Base-by-base conservation (phyloP, 2,329 filamentous ascomycete genomes). In the Colletotrichum coccodes region DNA sequence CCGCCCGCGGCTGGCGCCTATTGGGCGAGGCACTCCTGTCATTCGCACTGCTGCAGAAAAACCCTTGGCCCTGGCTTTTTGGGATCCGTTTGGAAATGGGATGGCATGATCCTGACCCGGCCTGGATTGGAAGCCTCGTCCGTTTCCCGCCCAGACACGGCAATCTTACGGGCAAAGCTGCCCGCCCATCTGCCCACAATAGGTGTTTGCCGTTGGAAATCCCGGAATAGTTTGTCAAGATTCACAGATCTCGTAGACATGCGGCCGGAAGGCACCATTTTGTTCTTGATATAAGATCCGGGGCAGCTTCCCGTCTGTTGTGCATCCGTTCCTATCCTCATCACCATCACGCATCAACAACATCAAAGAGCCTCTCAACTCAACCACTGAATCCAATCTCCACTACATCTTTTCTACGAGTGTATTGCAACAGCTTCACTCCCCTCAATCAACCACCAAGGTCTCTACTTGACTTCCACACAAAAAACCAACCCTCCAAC, bases 121-220 rank as follows among this genome's bases (percentile, higher is more conserved):
- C 62, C 62, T 49, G 34, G 49, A 52, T 58, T 47, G 44, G 36
- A 49, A 68, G 67, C 50, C 63, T 70, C 62, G 57, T 54, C 56
- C 66, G 42, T 53, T 53, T 69, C 52, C 16, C 46, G 47, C 46
- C 61, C 52, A 50, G 46, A 60, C 58, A 72, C 70, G 69, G 61
- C 57, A 71, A 72, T 72, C 53, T 61, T 64, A 65, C 70, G 70
- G 70, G 64, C 58, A 60, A 59, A 58, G 52, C 54, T 60, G 56
- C 64, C 53, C 50, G 50, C 30, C 38, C 58, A 70, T 69, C 70
- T 72, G 70, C 68, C 70, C 70, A 72, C 58, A 58, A 65, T 71
- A 68, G 70, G 66, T 36, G 66, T 60, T 60, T 60, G 49, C 66
- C 66, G 61, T 66, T 49, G 54, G 61, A 32, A 60, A 69, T 69